These are phyloP conservation scores for Mycena metata DNA, from an alignment of 768 basidiomycete genomes.

Conservation along the genomic window DNA sequence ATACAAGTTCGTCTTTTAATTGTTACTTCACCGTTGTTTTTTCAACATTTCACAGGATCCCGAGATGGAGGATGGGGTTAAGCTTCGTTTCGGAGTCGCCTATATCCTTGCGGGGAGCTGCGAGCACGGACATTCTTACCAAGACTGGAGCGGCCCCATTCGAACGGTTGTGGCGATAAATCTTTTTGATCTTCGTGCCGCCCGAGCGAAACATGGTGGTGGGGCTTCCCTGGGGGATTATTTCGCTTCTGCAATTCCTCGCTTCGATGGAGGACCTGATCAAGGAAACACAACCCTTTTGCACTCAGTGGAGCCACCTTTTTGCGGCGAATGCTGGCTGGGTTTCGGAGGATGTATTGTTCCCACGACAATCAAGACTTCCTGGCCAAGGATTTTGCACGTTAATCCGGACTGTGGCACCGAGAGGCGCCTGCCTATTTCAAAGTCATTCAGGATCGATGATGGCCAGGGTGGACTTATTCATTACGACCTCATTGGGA, in stretches of 20 bases:
- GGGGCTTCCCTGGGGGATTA: neutral
- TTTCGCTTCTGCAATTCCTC: conserved; percentile 2
- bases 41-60: neutral
- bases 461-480: no score
- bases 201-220: neutral
- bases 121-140: neutral
- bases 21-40: neutral
- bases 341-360: no score
- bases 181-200: neutral
- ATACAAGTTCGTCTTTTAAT: neutral
- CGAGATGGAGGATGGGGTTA: neutral
- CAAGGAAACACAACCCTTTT: neutral
- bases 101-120: neutral
- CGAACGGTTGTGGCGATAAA: neutral
- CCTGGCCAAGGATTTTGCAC: no score
- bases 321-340: no score
- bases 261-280: neutral
- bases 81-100: neutral
- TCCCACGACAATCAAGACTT: no score
- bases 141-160: neutral
- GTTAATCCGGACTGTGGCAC: no score
- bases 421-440: no score
- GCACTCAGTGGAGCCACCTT: neutral
- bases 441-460: no score
- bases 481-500: no score